A percentile compares a stretch with the other conserved stretches of the same genome.
These are phyloP conservation scores for Paracorniculantispora psalliotae DNA, from an alignment of 2,329 filamentous ascomycete species.

Conservation along the genomic window DNA sequence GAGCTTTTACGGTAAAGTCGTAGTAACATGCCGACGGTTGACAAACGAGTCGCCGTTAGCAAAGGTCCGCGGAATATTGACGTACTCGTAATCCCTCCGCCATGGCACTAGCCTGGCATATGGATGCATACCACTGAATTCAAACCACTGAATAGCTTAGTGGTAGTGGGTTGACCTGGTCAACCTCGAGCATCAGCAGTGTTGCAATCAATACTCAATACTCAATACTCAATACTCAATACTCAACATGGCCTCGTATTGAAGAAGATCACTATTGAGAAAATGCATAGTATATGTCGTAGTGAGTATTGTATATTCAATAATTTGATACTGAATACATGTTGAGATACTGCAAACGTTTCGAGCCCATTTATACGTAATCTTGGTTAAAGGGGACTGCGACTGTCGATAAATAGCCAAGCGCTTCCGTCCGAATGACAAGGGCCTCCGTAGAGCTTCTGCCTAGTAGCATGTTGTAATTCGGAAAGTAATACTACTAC, in stretches of 20 bases:
- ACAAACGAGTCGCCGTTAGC: too few species aligned
- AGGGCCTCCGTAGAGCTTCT: not conserved
- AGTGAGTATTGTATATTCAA: not conserved
- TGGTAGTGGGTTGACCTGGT: too few species aligned
- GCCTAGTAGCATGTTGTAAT: not conserved
- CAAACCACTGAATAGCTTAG: too few species aligned
- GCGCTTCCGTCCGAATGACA: not conserved
- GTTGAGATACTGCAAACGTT: not conserved
- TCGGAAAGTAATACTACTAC: not conserved
- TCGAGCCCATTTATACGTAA: not conserved
- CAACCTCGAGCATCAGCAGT: too few species aligned
- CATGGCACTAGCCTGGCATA: too few species aligned
- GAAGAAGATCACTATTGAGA: not conserved
- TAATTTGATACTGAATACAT: not conserved
- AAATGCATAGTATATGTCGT: not conserved
- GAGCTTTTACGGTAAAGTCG: too few species aligned
- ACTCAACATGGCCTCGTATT: not conserved
- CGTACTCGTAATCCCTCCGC: too few species aligned
- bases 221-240: slow-evolving; percentile 4
- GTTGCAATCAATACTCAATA: slow-evolving; percentile 1
- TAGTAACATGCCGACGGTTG: too few species aligned
- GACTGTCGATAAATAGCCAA: too few species aligned
- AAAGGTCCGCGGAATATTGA: too few species aligned
- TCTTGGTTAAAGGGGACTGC: too few species aligned
- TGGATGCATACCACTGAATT: too few species aligned